A percentile compares a stretch with the other conserved stretches of the same genome.
Evolutionary conservation across 2,329 filamentous ascomycete species (phyloP).

Genomic region (Paraconiothyrium sp.): DNA sequence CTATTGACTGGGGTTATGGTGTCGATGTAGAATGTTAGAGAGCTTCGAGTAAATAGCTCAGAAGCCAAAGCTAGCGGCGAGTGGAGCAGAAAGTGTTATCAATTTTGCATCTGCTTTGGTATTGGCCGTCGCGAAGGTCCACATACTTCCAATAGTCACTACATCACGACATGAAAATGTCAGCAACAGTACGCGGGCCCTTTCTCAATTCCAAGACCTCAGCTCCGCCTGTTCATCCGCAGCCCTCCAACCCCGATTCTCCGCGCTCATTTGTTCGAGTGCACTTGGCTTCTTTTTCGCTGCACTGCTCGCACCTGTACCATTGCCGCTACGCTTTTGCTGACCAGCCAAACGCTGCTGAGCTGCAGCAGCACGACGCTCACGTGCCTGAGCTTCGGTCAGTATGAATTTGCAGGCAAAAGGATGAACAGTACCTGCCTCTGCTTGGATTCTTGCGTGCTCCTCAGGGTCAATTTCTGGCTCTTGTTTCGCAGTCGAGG

Average conservation of each 20-base stretch:
- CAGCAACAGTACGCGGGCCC: too few species aligned
- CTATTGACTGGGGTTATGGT: conserved; percentile 1
- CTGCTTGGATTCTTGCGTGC: conserved; percentile 32
- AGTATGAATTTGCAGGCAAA: not conserved
- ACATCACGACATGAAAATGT: too few species aligned
- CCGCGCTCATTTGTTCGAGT: conserved; percentile 40
- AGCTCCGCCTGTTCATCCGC: conserved; percentile 40
- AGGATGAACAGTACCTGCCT: conserved; percentile 24
- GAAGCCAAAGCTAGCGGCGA: not conserved
- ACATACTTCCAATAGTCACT: not conserved
- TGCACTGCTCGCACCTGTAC: conserved; percentile 6
- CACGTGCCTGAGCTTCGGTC: conserved; percentile 35
- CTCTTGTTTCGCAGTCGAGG: conserved; percentile 26
- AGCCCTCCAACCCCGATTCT: conserved; percentile 44
- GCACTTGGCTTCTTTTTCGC: conserved; percentile 35
- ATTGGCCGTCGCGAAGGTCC: not conserved
- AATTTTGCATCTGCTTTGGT: too few species aligned
- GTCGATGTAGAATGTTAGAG: conserved; percentile 6
- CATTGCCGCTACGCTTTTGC: conserved; percentile 19
- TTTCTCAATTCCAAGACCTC: conserved; percentile 36
- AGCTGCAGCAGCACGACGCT: conserved; percentile 40
- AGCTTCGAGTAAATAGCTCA: not conserved
- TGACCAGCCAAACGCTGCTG: conserved; percentile 37
- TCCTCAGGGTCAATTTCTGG: conserved; percentile 36
- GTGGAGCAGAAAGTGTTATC: not conserved